Evolutionary conservation across 2,329 filamentous ascomycete species (phyloP), one percentile per base, ranked within the genome.

Genomic region (Penicillium sp.): DNA sequence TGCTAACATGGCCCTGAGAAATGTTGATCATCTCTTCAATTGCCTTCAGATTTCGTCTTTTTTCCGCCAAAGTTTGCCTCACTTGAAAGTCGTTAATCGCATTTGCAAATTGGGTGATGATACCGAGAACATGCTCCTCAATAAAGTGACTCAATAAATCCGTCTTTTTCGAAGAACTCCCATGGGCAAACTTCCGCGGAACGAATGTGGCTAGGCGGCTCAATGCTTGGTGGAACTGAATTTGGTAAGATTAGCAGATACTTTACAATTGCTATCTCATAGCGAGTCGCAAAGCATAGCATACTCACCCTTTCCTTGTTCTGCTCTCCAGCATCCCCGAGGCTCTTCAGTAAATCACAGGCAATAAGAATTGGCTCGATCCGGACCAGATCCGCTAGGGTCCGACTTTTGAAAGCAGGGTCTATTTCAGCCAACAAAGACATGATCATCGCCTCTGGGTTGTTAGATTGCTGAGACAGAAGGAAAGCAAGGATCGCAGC

Each of bases 21-120:
- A 95, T 77, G 48, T 79, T 83, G 44, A 96, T 87, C 82, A 99
- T 89, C 67, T 95, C 90, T 60, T 90, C 88, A 66, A 99, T 87
- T 5, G 90, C 92, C 57, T 83, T 83, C 8, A 99, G 83, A 61
- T 87, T 91, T 52, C 88, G 82, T 50, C 83, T 83, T 63, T 91
- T 90, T 66, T 96, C 91, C 63, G 67, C 81, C 62, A 73, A 77
- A 57, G 72, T 81, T 50, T 83, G 81, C 51, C 80, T 78, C 18
- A 79, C 73, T 35, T 77, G 75, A 11, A 79, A 77, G 65, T 90
- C 87, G 62, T 92, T 94, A 52, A 96, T 85, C 9, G 79, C 76
- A 56, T 92, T 86, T 0, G 89, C 90, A 58, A 97, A 85, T 31
- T 87, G 82, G 6, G 90, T 86, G 72, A 96, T 91, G 48, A 97